These are phyloP conservation scores for Tolypocladium capitatum DNA, from an alignment of 2,329 filamentous ascomycete species.

Conservation along the genomic window DNA sequence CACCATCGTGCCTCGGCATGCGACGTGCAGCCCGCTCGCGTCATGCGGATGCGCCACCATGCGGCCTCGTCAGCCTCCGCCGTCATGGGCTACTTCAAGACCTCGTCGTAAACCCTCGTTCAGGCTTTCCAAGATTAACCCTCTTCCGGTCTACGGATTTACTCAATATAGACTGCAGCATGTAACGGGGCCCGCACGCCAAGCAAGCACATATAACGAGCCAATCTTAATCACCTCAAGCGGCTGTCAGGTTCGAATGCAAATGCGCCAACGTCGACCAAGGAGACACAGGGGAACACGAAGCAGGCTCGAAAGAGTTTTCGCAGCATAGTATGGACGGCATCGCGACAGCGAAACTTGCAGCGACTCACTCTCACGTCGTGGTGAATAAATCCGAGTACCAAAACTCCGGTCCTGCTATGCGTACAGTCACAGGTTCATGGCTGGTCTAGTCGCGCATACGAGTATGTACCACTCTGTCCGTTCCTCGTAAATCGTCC, in stretches of 20 bases:
- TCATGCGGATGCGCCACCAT: too few species aligned
- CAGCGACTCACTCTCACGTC: neutral
- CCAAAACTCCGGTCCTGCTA: neutral
- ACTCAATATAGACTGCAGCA: too few species aligned
- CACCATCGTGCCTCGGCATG: neutral
- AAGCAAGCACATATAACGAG: too few species aligned
- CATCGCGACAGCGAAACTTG: neutral
- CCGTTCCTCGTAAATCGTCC: neutral
- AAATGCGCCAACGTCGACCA: neutral
- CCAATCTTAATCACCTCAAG: too few species aligned
- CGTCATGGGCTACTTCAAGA: too few species aligned
- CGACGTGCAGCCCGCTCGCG: too few species aligned
- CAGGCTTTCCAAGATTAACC: too few species aligned
- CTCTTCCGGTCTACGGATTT: too few species aligned
- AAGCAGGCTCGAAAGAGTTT: neutral
- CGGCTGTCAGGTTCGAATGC: neutral
- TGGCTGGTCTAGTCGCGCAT: neutral
- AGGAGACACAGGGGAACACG: neutral
- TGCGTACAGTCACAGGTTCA: neutral
- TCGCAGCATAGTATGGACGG: neutral
- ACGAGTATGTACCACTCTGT: neutral
- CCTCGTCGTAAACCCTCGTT: too few species aligned
- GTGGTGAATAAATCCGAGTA: neutral
- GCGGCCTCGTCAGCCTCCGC: too few species aligned
- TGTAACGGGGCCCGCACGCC: too few species aligned